Conservation (phyloP, 1,139 yeast species). For the Geotrichum citri-aurantii region DNA sequence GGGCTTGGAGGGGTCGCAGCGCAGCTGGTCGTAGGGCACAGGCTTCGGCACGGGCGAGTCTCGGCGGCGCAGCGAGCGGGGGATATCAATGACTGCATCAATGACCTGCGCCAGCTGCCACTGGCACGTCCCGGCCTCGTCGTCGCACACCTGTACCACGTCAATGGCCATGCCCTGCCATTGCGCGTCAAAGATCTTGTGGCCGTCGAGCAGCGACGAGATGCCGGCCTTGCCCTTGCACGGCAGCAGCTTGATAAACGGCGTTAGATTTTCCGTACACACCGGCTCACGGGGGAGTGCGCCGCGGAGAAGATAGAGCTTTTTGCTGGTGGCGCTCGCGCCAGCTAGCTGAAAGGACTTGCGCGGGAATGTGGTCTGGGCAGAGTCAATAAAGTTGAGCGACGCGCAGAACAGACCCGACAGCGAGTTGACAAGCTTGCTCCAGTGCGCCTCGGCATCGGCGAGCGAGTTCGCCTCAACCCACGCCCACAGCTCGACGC, state of each 20-base stretch:
- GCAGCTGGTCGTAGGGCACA: slow-evolving; percentile 54
- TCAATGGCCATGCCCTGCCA: slow-evolving; percentile 96
- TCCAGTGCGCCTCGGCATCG: slow-evolving; percentile 65
- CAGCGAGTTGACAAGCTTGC: slow-evolving; percentile 60
- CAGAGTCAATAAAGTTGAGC: slow-evolving; percentile 74
- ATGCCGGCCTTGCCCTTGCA: slow-evolving; percentile 91
- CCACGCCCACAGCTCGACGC: slow-evolving; percentile 89
- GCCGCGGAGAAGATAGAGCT: slow-evolving; percentile 62
- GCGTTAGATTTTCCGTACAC: slow-evolving; percentile 95
- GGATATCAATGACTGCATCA: slow-evolving; percentile 67
- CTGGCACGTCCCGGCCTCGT: slow-evolving; percentile 39
- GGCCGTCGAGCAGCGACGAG: slow-evolving; percentile 86
- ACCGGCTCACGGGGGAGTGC: slow-evolving; percentile 93
- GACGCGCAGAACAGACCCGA: slow-evolving; percentile 97
- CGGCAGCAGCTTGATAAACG: slow-evolving; percentile 82
- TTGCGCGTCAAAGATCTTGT: slow-evolving; percentile 83
- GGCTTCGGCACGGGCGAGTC: slow-evolving; percentile 80
- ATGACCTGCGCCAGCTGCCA: slow-evolving; percentile 64
- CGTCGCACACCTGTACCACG: slow-evolving; percentile 52
- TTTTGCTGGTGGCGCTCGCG: slow-evolving; percentile 23
- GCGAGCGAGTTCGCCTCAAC: slow-evolving; percentile 57
- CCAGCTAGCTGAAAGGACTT: slow-evolving; percentile 38
- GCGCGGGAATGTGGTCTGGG: slow-evolving; percentile 71
- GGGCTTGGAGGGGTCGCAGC: slow-evolving; percentile 63
- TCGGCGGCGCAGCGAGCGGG: slow-evolving; percentile 56